Evolutionary conservation across 345 rosid species (phyloP).

Genomic region (Eucalyptus sp.): DNA sequence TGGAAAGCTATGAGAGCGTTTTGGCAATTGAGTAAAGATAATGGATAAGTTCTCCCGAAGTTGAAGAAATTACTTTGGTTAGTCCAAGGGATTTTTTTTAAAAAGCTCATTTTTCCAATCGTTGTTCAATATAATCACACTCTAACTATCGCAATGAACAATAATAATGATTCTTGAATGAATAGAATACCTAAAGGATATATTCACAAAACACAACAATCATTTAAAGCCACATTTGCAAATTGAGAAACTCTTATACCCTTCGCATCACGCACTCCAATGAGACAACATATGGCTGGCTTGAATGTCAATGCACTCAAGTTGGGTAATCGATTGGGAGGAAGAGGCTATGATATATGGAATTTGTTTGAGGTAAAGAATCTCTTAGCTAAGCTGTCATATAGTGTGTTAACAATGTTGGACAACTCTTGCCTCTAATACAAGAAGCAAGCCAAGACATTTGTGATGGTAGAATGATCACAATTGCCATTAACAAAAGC

Average conservation of each 20-base stretch:
- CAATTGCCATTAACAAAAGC: not conserved
- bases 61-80: not conserved
- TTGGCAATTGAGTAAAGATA: not conserved
- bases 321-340: not conserved
- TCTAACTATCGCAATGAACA: not conserved
- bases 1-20: not conserved
- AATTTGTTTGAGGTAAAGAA: not conserved
- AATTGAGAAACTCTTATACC: too few relatives aligned
- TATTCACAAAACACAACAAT: not conserved
- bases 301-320: not conserved
- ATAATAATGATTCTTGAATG: not conserved
- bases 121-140: not conserved
- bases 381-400: rapidly evolving
- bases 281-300: not conserved
- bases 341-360: not conserved
- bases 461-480: not conserved
- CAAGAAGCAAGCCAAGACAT: not conserved
- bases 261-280: rapidly evolving
- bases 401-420: not conserved
- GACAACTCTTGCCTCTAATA: too few relatives aligned
- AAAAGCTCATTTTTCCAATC: not conserved
- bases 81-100: not conserved
- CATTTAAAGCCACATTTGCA: rapidly evolving
- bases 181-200: not conserved
- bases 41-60: not conserved